These are phyloP conservation scores for Suillus decipiens DNA, from an alignment of 768 basidiomycete genomes.

Conservation along the genomic window DNA sequence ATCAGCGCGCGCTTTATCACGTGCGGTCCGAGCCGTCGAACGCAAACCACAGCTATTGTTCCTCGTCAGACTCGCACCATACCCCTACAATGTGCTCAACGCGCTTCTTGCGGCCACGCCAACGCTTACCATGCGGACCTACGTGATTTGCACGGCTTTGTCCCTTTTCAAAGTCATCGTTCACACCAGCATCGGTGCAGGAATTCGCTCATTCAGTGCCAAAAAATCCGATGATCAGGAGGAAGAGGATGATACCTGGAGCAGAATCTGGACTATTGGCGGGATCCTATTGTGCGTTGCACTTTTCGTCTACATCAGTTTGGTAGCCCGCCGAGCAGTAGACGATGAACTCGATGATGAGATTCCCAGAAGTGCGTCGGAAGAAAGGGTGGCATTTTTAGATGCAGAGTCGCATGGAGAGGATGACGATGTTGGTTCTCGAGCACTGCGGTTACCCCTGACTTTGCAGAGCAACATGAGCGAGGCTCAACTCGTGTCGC, in stretches of 20 bases:
- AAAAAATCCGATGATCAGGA: conserved; percentile 49
- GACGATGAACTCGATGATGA: conserved; percentile 54
- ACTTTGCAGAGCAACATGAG: conserved; percentile 41
- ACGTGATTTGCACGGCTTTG: conserved; percentile 77
- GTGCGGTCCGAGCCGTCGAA: conserved; percentile 86
- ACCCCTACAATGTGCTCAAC: conserved; percentile 95
- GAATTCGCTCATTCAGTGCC: conserved; percentile 73
- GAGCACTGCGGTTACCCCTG: conserved; percentile 16
- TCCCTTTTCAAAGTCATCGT: conserved; percentile 89
- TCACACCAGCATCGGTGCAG: conserved; percentile 86
- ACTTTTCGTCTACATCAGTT: conserved; percentile 78
- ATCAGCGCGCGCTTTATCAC: conserved; percentile 68
- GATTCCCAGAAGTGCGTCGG: conserved; percentile 33
- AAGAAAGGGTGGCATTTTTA: conserved; percentile 59
- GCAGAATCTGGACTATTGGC: conserved; percentile 60
- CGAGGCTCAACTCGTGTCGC: conserved; percentile 43
- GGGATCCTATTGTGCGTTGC: conserved; percentile 73
- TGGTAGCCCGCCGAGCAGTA: conserved; percentile 73
- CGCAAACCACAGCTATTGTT: conserved; percentile 85
- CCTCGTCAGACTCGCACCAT: conserved; percentile 89
- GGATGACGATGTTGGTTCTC: conserved; percentile 18
- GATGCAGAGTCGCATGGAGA: conserved; percentile 29
- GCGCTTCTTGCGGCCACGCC: conserved; percentile 88
- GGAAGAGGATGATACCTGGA: conserved; percentile 47
- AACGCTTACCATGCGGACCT: conserved; percentile 75